phyloP scores from a whole-genome alignment of 306 rosid species.

The Cucumis melo region DNA sequence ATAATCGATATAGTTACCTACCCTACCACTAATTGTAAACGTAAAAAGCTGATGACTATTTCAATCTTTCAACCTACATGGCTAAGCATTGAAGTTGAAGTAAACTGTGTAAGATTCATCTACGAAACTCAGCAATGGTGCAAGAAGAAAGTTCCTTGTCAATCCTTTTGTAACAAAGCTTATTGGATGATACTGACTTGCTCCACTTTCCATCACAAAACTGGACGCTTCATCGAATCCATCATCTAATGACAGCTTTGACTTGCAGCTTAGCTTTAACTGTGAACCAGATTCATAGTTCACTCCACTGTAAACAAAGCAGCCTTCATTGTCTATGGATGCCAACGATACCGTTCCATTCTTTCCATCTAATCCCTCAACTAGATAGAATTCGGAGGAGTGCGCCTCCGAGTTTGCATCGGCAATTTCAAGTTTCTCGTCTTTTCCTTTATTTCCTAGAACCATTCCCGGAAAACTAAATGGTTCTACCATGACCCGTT shows the following conservation, averaged over 20 bases:
- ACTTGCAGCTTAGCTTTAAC: constrained; percentile 46
- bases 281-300: constrained; percentile 5
- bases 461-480: constrained; percentile 54
- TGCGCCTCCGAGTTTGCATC: constrained; percentile 17
- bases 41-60: not conserved
- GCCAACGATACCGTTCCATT: constrained; percentile 41
- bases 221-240: constrained; percentile 43
- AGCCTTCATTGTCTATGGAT: constrained; percentile 36
- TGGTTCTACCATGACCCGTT: constrained; percentile 52
- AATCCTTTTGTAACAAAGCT: constrained; percentile 67
- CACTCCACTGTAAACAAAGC: constrained; percentile 34
- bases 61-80: not conserved
- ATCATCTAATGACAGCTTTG: not conserved
- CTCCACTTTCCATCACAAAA: constrained; percentile 34
- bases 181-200: constrained; percentile 47
- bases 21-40: not conserved
- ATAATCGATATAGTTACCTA: not conserved
- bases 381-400: constrained; percentile 27
- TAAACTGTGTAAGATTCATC: constrained; percentile 68
- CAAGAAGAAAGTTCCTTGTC: constrained; percentile 45
- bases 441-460: constrained; percentile 37
- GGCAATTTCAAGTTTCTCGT: constrained; percentile 24
- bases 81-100: constrained; percentile 37
- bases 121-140: constrained; percentile 48
- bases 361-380: constrained; percentile 54